Base-by-base conservation (phyloP, 2,329 filamentous ascomycete genomes). In the Dryadomyces quercus-mongolicae region DNA sequence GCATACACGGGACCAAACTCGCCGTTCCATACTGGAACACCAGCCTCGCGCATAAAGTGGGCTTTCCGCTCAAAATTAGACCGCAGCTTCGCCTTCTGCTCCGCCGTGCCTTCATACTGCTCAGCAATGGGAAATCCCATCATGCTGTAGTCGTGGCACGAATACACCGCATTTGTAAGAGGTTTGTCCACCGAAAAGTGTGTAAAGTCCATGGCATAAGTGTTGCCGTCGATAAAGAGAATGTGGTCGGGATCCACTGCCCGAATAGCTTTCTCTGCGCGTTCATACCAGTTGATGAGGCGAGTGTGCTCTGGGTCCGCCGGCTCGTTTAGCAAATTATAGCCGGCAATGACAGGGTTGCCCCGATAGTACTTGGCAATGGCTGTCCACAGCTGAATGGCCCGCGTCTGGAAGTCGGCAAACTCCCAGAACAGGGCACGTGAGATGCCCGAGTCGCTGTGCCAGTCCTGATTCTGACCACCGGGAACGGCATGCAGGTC, bases 61-160 rank as follows among this genome's bases (percentile, higher is more conserved):
- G 67, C 66, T 59, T 72, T 73, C 9, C 68, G 62, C 25, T 66
- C 60, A 55, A 69, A 73, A 34, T 52, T 60, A 46, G 57, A 56
- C 49, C 63, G 62, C 6, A 76, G 64, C 6, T 62, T 62, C 7
- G 60, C 59, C 36, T 70, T 68, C 56, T 77, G 72, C 31, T 69
- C 67, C 0, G 51, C 49, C 6, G 56, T 61, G 31, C 60, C 7
- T 0, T 60, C 62, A 57, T 72, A 77, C 1, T 57, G 62, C 36
- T 70, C 66, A n/a, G 57, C 55, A 2, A 50, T 25, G 13, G 68
- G 77, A 56, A 80, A 80, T 0, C 76, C 77, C 61, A 74, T 72
- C 56, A 68, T 62, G 43, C 69, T 70, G 59, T 80, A 80, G 58
- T 80, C 77, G 59, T 80, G 77, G 46, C 76, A 68, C 5, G 72